Evolutionary conservation across 768 basidiomycete genomes (phyloP).

Genomic region (Mycena capillaripes): DNA sequence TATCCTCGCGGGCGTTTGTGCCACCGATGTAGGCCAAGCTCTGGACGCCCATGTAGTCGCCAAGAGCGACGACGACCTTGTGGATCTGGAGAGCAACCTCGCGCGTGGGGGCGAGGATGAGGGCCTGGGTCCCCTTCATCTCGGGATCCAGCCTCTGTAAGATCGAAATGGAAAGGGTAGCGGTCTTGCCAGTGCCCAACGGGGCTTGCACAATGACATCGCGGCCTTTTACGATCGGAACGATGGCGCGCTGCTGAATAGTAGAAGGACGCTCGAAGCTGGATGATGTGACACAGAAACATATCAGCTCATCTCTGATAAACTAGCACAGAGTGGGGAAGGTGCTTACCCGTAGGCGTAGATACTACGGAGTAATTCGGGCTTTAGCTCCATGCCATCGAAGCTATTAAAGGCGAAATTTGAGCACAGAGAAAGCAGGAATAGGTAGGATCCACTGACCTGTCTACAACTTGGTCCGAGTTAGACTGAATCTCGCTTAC

Average conservation of each 20-base stretch:
- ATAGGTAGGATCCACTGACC: slow-evolving; percentile 66
- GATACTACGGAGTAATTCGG: slow-evolving; percentile 96
- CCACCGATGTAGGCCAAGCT: slow-evolving; percentile 98
- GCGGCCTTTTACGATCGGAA: slow-evolving; percentile 97
- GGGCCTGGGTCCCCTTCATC: slow-evolving; percentile 94
- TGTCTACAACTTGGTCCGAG: slow-evolving; percentile 98
- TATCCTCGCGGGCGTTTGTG: slow-evolving; percentile 97
- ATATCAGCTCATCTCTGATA: slow-evolving; percentile 17
- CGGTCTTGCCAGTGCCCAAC: slow-evolving; percentile 99
- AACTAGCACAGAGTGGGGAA: not conserved
- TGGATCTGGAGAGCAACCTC: slow-evolving; percentile 99
- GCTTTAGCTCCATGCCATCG: slow-evolving; percentile 98
- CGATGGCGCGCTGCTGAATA: slow-evolving; percentile 99
- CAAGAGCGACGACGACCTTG: slow-evolving; percentile 94
- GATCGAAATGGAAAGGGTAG: slow-evolving; percentile 99
- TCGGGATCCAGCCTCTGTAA: slow-evolving; percentile 93
- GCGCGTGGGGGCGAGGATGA: slow-evolving; percentile 97
- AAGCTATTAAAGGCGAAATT: slow-evolving; percentile 67
- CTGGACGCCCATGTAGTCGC: slow-evolving; percentile 95
- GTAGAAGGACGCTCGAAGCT: slow-evolving; percentile 98
- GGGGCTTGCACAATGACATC: slow-evolving; percentile 99
- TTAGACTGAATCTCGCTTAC: slow-evolving; percentile 97
- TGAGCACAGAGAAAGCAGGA: slow-evolving; percentile 27
- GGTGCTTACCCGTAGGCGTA: slow-evolving; percentile 93
- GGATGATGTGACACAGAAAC: too few relatives aligned